Evolutionary conservation across 2,329 filamentous ascomycete species (phyloP).

Genomic region (Paecilomyces dactylethromorphus): DNA sequence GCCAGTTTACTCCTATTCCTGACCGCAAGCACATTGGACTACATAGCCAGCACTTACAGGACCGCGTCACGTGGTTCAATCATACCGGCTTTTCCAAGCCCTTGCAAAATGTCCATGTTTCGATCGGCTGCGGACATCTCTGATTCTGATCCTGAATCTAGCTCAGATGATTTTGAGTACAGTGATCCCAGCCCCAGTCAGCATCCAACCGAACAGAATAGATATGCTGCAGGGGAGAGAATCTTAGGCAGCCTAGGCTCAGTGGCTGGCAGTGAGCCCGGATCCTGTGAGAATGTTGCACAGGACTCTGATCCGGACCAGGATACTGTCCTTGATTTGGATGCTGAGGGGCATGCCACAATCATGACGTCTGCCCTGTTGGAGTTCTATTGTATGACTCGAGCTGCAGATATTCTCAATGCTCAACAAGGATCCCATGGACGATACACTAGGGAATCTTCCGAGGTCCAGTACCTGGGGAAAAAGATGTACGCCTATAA

Average conservation of each 20-base stretch:
- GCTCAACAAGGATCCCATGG: conserved; percentile 25
- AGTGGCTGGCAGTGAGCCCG: not conserved
- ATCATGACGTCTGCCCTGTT: conserved; percentile 39
- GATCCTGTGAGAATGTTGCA: conserved; percentile 13
- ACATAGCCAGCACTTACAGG: not conserved
- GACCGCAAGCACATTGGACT: not conserved
- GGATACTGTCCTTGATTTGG: conserved; percentile 17
- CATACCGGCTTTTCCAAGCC: not conserved
- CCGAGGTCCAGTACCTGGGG: conserved; percentile 37
- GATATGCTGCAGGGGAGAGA: not conserved
- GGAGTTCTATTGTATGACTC: conserved; percentile 38
- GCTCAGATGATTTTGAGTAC: conserved; percentile 17
- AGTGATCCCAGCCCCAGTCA: conserved; percentile 6
- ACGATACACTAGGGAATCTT: conserved; percentile 33
- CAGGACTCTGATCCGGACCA: conserved; percentile 9
- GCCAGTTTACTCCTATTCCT: not conserved
- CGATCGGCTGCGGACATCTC: conserved; percentile 31
- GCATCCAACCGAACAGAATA: not conserved
- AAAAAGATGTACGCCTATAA: conserved; percentile 35
- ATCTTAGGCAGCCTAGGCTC: not conserved
- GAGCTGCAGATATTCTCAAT: conserved; percentile 40
- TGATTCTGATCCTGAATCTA: conserved; percentile 28
- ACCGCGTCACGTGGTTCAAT: not conserved
- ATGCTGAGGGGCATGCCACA: conserved; percentile 31
- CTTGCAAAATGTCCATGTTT: conserved; percentile 33